Evolutionary conservation across 2,329 filamentous ascomycete genomes (phyloP).

Genomic region (Akanthomyces uredinophilus): DNA sequence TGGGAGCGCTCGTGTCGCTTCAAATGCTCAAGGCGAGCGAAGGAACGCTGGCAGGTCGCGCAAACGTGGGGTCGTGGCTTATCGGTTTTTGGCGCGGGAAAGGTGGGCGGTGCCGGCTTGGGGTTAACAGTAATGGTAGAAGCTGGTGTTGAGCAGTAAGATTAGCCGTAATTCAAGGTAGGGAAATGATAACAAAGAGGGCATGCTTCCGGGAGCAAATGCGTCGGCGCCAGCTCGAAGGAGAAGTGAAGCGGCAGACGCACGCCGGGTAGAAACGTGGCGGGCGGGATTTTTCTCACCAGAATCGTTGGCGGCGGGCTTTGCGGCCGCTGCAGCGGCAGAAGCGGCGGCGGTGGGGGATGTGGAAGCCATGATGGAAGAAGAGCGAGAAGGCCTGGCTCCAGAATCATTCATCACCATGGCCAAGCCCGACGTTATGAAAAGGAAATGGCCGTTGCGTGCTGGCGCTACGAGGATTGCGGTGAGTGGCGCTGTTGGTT

Average conservation of each 20-base stretch:
- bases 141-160: constrained; percentile 26
- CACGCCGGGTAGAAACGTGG: background rate
- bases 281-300: constrained; percentile 28
- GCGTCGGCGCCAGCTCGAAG: background rate
- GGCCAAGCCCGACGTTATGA: constrained; percentile 19
- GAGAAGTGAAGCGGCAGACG: background rate
- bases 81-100: constrained; percentile 88
- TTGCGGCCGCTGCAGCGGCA: constrained; percentile 17
- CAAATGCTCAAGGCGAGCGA: constrained; percentile 90
- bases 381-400: constrained; percentile 32
- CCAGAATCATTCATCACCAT: constrained; percentile 39
- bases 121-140: constrained; percentile 50
- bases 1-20: constrained; percentile 49
- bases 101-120: constrained; percentile 37
- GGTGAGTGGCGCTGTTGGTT: constrained; percentile 9
- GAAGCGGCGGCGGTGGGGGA: constrained; percentile 23
- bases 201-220: background rate
- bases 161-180: background rate
- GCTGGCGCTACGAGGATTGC: background rate
- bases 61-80: constrained; percentile 96
- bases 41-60: constrained; percentile 83
- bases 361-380: constrained; percentile 33
- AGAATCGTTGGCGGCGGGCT: constrained; percentile 33
- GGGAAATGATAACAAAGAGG: background rate
- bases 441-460: background rate